Conservation (phyloP, 1,284 basidiomycete species). For the Ganoderma lingzhi region DNA sequence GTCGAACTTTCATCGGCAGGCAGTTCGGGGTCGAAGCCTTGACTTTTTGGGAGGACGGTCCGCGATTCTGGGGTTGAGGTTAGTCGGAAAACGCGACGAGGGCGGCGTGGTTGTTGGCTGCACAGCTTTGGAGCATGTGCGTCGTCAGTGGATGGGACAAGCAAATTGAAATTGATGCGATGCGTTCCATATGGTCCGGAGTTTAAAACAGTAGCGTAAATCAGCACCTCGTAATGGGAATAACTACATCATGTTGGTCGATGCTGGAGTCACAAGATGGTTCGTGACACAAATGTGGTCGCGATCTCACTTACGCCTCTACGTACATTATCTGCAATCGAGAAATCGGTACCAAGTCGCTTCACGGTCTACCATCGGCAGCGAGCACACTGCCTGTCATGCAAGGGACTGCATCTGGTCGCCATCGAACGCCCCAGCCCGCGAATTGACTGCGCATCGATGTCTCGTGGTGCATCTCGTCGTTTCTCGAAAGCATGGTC, state of each 20-base stretch:
- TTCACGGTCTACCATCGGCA: background rate
- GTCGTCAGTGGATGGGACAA: background rate
- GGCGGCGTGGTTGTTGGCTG: background rate
- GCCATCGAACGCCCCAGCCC: background rate
- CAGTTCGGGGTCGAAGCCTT: background rate
- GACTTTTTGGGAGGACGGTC: background rate
- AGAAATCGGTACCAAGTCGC: background rate
- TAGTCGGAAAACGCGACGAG: background rate
- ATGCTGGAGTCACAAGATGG: too few relatives aligned
- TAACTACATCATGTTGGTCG: too few relatives aligned
- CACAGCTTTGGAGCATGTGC: background rate
- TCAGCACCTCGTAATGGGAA: too few relatives aligned
- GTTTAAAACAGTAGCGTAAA: background rate
- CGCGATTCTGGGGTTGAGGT: background rate
- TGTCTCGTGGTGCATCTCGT: background rate
- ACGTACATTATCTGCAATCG: too few relatives aligned
- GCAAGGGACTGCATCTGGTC: background rate
- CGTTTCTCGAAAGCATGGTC: background rate
- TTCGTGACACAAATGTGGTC: too few relatives aligned
- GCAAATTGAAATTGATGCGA: constrained; percentile 4
- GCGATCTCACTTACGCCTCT: too few relatives aligned
- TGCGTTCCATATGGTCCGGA: background rate
- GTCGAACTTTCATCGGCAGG: background rate
- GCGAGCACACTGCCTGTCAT: background rate
- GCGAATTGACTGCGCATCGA: background rate